Evolutionary conservation across 2,329 filamentous ascomycete genomes (phyloP), one percentile per base, ranked within the genome.

Genomic region (Pseudogymnoascus sp.): DNA sequence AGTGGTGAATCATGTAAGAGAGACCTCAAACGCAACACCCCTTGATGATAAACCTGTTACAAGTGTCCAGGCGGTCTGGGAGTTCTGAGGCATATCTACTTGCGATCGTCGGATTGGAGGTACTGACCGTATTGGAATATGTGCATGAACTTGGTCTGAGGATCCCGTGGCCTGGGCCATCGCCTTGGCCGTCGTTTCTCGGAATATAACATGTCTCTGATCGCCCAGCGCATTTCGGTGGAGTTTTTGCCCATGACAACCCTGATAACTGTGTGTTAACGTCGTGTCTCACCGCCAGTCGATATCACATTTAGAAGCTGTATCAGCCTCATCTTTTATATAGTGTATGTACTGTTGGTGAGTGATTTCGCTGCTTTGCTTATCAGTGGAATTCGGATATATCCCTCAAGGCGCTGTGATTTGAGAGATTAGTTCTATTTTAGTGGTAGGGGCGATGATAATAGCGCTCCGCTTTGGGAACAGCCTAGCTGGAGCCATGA

Each of bases 401-500:
- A 55, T 55, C 49, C 49, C 49, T 33, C 49, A 55, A 33, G 49
- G 49, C 49, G 29, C n/a, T 33, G 49, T 55, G 26, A 55, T 55
- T 33, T 19, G 49, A 19, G 49, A 19, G 49, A 29, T 55, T 55
- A 33, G 49, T 55, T 33, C 49, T 55, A 55, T 55, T 33, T 55
- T 55, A 55, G 49, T 55, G 49, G 10, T 55, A 16, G 29, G 14
- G 14, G 49, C 33, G 49, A 55, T 55, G 29, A 33, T 55, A 55
- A 55, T 55, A 29, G 14, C 49, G 49, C 49, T 55, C 49, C 49
- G 49, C 49, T 55, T 55, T 55, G 49, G 49, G 49, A 55, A 55
- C 49, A 33, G 49, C 29, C 26, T 55, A 55, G 49, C 49, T 55
- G 26, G 29, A 55, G 49, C 49, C 49, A 55, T 55, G 49, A 55